Evolutionary conservation across 2,329 filamentous ascomycete species (phyloP).

Genomic region (Metarhizium robertsii): DNA sequence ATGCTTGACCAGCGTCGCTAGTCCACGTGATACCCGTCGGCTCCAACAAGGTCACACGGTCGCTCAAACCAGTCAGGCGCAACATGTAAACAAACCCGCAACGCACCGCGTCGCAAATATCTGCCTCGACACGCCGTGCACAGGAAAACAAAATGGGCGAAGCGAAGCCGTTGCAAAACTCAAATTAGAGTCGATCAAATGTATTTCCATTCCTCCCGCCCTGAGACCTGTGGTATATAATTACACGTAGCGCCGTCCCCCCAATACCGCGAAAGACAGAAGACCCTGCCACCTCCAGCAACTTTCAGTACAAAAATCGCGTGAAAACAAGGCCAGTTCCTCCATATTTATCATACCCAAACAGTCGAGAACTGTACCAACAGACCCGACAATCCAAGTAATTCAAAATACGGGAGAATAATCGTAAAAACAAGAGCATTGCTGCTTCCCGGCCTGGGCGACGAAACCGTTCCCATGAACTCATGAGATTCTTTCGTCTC

Average conservation of each 20-base stretch:
- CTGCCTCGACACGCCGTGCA: neutral
- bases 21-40: neutral
- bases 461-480: neutral
- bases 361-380: neutral
- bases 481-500: neutral
- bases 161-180: neutral
- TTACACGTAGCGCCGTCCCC: constrained; percentile 8
- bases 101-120: neutral
- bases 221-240: constrained; percentile 7
- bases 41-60: neutral
- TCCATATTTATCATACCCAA: neutral
- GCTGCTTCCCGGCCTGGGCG: neutral
- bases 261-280: neutral
- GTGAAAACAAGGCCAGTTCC: neutral
- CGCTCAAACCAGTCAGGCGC: neutral
- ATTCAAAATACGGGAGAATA: neutral
- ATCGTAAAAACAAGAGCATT: neutral
- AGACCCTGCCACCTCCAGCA: neutral
- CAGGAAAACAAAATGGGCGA: neutral
- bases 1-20: no score
- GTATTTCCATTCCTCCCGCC: constrained; percentile 1
- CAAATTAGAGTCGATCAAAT: constrained; percentile 1
- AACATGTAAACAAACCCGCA: neutral
- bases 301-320: neutral
- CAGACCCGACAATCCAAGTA: neutral